Evolutionary conservation across 2,329 filamentous ascomycete species (phyloP), one percentile per base, ranked within the genome.

Genomic region (Phyllosticta paracitricarpa): DNA sequence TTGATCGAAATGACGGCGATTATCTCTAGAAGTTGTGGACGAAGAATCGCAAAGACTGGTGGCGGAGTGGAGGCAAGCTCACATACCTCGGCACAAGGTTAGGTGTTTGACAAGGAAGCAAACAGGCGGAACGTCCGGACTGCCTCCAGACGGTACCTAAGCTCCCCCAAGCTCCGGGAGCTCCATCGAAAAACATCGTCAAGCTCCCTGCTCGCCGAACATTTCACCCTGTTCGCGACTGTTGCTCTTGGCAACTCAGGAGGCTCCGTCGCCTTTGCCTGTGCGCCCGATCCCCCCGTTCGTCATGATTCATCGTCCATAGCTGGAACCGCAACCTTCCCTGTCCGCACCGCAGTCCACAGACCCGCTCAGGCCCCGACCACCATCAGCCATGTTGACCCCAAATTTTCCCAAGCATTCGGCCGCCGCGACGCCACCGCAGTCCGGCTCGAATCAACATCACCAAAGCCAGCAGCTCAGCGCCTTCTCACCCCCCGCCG

Each of bases 401-500:
- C 60, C 60, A 6, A 62, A 48, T 48, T 48, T 48, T 48, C 14
- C 60, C 22, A 58, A 62, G 33, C 56, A 62, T 48, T 56, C 60
- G 7, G 56, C 59, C 52, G 52, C 52, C 55, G 48, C 54, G 9
- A 62, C 56, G 2, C 64, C 57, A 33, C 55, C 54, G 57, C 58
- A 72, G 51, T 48, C 40, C 40, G 40, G 40, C 40, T 48, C 40
- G 40, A 17, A 48, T n/a, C 14, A n/a, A 17, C 12, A 48, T n/a
- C 40, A 48, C n/a, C 71, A 73, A 58, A 71, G 70, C 65, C 54
- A 35, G 56, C 57, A 70, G 72, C 70, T 73, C 61, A 65, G 68
- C 59, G 66, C 66, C 64, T 76, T 72, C 70, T 75, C 70, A 54
- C 76, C 70, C 51, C 73, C 73, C 57, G 74, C 71, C 28, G 28